Evolutionary conservation across 2,329 filamentous ascomycete species (phyloP).

Genomic region (Aureobasidium namibiae): DNA sequence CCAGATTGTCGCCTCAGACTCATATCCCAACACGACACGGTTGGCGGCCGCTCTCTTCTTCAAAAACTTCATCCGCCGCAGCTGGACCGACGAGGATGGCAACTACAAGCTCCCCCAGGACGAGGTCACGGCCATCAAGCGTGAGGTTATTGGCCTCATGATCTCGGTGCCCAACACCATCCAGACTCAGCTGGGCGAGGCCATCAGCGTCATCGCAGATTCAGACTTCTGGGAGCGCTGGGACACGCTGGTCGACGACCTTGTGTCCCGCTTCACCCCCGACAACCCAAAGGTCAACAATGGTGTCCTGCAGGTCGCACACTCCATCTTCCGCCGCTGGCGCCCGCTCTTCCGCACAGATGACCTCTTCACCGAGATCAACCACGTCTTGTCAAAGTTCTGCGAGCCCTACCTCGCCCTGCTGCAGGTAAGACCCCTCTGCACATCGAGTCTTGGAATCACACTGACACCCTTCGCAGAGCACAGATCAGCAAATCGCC

Average conservation of each 20-base stretch:
- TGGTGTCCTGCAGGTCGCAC: constrained; percentile 91
- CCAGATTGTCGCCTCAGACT: constrained; percentile 74
- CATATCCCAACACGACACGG: constrained; percentile 67
- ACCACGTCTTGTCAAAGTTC: constrained; percentile 85
- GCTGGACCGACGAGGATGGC: constrained; percentile 93
- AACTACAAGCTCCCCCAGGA: constrained; percentile 77
- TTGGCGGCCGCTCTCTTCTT: constrained; percentile 87
- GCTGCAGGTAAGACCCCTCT: constrained; percentile 34
- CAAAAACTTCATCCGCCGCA: constrained; percentile 95
- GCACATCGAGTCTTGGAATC: neutral
- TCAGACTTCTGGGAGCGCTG: constrained; percentile 95
- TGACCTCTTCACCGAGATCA: constrained; percentile 88
- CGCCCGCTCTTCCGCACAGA: constrained; percentile 88
- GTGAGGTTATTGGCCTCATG: constrained; percentile 93
- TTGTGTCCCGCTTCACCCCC: constrained; percentile 76
- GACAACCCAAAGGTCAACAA: constrained; percentile 80
- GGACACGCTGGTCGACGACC: constrained; percentile 92
- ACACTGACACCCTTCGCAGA: constrained; percentile 33
- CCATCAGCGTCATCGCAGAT: constrained; percentile 94
- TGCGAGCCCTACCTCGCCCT: constrained; percentile 74
- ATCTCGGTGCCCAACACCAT: constrained; percentile 80
- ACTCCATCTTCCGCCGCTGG: constrained; percentile 97
- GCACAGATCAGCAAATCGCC: constrained; percentile 61
- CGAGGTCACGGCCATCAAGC: constrained; percentile 87
- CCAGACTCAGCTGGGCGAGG: constrained; percentile 89